These are phyloP conservation scores for Colletotrichum coccodes DNA, from an alignment of 2,329 filamentous ascomycete genomes.

Conservation along the genomic window DNA sequence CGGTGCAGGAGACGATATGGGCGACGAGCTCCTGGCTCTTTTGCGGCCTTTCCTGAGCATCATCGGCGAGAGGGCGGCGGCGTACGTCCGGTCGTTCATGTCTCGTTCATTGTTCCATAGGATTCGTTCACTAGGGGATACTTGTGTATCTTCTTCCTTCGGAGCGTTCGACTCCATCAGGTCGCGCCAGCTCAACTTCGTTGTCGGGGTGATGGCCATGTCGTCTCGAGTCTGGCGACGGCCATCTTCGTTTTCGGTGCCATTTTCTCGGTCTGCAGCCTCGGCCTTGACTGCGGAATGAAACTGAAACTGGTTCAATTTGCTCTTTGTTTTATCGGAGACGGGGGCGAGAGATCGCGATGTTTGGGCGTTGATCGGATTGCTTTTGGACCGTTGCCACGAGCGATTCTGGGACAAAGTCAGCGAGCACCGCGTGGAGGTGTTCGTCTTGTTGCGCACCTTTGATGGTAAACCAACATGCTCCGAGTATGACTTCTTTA, in stretches of 20 bases:
- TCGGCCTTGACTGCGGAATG: conserved; percentile 45
- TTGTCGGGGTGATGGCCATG: conserved; percentile 30
- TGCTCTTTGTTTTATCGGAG: conserved; percentile 69
- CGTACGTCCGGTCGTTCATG: conserved; percentile 52
- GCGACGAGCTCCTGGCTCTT: conserved; percentile 79
- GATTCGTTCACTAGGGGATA: conserved; percentile 70
- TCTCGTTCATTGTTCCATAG: conserved; percentile 67
- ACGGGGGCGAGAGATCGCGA: conserved; percentile 56
- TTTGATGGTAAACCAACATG: conserved; percentile 40
- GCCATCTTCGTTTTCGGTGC: conserved; percentile 29
- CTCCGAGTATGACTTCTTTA: conserved; percentile 54
- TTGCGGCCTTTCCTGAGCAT: conserved; percentile 67
- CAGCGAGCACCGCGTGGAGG: conserved; percentile 27
- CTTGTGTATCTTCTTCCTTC: conserved; percentile 55
- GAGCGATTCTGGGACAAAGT: conserved; percentile 45
- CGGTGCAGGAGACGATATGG: conserved; percentile 71
- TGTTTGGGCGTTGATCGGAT: conserved; percentile 52
- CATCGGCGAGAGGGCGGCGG: conserved; percentile 57
- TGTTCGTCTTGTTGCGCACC: conserved; percentile 37
- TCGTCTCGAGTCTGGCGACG: conserved; percentile 13
- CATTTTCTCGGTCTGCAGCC: conserved; percentile 36
- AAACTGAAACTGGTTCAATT: conserved; percentile 68
- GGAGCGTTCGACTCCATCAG: conserved; percentile 59
- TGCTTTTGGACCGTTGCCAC: conserved; percentile 66
- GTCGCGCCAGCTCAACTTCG: conserved; percentile 65